Percentiles rank a stretch among this genome's conserved stretches.
phyloP scores from a whole-genome alignment of 192 early-diverging fungal genomes.

The Coemansia umbellata region DNA sequence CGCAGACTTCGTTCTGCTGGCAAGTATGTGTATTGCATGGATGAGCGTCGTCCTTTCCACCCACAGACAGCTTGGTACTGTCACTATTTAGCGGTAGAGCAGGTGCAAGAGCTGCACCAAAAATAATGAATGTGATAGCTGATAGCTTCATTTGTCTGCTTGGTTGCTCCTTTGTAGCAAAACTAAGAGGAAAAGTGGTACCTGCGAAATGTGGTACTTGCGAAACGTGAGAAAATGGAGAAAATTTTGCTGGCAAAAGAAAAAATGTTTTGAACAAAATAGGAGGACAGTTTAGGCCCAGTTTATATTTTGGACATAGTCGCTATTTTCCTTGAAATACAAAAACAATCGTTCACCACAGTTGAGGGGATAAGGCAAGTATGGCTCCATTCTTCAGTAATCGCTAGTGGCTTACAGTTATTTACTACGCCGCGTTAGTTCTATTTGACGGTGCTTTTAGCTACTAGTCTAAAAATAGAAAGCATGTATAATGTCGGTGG shows the following conservation, averaged over 20 bases:
- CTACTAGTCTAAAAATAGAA: too few species aligned
- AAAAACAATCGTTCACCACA: background rate
- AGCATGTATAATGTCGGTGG: too few species aligned
- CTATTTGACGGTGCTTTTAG: too few species aligned
- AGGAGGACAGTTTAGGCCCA: background rate
- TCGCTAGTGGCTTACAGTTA: background rate
- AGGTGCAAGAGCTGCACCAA: background rate
- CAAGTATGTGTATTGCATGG: conserved; percentile 14
- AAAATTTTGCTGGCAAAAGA: background rate
- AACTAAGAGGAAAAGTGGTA: background rate
- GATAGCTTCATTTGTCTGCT: conserved; percentile 7
- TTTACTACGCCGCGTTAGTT: too few species aligned
- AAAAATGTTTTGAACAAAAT: background rate
- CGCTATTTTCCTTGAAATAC: background rate
- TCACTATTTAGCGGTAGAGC: background rate
- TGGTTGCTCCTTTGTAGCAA: background rate
- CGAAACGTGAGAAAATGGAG: too few species aligned
- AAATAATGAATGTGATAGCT: background rate
- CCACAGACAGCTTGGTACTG: background rate
- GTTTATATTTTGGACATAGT: background rate
- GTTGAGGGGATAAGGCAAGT: background rate
- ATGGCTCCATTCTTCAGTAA: background rate
- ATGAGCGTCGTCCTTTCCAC: conserved; percentile 1
- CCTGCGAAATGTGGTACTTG: background rate
- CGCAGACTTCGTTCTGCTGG: conserved; percentile 7